Percentiles rank a stretch among this genome's conserved stretches.
phyloP scores from a whole-genome alignment of 1,284 basidiomycete genomes.

The Tilletia indica region DNA sequence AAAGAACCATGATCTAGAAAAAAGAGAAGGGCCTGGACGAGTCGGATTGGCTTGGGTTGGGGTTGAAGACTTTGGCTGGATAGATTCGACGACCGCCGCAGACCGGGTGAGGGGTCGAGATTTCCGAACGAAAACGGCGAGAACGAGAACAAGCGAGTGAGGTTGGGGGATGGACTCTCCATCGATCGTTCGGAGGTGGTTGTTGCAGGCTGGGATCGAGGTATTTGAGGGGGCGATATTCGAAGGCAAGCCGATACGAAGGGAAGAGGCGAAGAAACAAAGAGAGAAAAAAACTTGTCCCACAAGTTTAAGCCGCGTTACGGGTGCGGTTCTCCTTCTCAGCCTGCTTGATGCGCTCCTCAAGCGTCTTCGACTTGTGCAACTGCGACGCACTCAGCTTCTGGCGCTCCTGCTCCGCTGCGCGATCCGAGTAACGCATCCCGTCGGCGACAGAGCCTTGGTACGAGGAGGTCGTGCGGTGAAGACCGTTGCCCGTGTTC shows the following conservation, averaged over 20 bases:
- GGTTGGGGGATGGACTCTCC: no score
- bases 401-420: slow-evolving; percentile 34
- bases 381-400: slow-evolving; percentile 52
- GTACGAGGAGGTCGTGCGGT: slow-evolving; percentile 55
- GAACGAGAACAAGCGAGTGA: no score
- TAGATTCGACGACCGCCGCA: no score
- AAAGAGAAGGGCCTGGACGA: neutral
- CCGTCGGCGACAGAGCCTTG: slow-evolving; percentile 53
- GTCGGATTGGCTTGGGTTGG: no score
- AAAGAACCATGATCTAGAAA: no score
- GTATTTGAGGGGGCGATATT: no score
- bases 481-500: slow-evolving; percentile 48
- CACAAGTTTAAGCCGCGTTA: neutral
- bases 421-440: slow-evolving; percentile 55
- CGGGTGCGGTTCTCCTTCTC: slow-evolving; percentile 46
- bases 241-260: no score
- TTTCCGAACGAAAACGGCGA: no score
- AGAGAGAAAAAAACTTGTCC: neutral
- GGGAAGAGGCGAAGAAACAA: neutral
- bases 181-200: no score
- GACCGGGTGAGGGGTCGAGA: no score
- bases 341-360: slow-evolving; percentile 52
- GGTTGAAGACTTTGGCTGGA: no score
- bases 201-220: no score
- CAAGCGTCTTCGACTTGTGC: slow-evolving; percentile 54